Evolutionary conservation across 345 rosid genomes (phyloP).

Genomic region (Moricandia moricandioides): DNA sequence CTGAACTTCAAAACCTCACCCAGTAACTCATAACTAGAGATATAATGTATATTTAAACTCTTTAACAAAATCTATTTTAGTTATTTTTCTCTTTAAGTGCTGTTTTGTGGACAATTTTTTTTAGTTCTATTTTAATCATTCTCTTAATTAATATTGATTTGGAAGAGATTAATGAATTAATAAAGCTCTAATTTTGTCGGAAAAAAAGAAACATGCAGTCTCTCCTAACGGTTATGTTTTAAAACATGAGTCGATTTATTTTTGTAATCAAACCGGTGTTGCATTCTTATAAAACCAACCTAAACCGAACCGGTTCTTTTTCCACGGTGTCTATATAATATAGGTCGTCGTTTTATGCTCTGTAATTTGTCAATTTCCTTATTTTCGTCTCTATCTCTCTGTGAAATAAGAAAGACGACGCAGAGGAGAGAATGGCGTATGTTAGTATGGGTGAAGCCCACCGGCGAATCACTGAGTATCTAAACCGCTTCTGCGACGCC

Average conservation of each 20-base stretch:
- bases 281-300: neutral
- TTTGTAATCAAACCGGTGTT: neutral
- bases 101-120: too few relatives aligned
- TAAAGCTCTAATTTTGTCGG: too few relatives aligned
- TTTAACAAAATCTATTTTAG: too few relatives aligned
- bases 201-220: too few relatives aligned
- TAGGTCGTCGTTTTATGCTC: neutral
- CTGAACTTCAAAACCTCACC: too few relatives aligned
- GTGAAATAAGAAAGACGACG: neutral
- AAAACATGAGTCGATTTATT: neutral
- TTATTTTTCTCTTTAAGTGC: too few relatives aligned
- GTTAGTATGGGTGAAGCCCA: slow-evolving; percentile 88
- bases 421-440: slow-evolving; percentile 45
- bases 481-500: slow-evolving; percentile 70
- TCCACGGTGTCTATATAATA: neutral
- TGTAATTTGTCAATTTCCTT: neutral
- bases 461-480: slow-evolving; percentile 76
- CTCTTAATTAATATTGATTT: too few relatives aligned
- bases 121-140: too few relatives aligned
- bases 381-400: neutral
- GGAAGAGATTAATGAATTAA: too few relatives aligned
- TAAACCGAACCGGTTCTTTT: neutral
- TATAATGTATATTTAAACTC: too few relatives aligned
- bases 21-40: too few relatives aligned
- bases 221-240: neutral